These are phyloP conservation scores for Tarenaya hassleriana DNA, from an alignment of 345 rosid species.

Conservation along the genomic window DNA sequence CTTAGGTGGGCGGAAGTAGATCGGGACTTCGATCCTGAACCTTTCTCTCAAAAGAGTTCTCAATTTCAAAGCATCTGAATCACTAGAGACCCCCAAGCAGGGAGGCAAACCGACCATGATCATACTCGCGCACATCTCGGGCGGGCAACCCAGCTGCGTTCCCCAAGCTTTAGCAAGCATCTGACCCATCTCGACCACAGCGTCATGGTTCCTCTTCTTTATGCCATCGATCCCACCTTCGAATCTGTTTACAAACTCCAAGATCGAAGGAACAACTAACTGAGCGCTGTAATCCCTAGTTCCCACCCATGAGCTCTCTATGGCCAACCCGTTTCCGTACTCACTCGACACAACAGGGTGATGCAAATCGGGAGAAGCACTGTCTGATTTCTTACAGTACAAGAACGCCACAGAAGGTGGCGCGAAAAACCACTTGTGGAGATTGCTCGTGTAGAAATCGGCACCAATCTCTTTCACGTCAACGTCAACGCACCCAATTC, in stretches of 20 bases:
- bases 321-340: conserved; percentile 83
- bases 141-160: conserved; percentile 74
- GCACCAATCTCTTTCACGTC: conserved; percentile 89
- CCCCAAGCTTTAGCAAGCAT: conserved; percentile 87
- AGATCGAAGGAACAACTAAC: conserved; percentile 63
- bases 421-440: conserved; percentile 92
- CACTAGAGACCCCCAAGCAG: conserved; percentile 46
- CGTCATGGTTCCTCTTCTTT: conserved; percentile 73
- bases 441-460: conserved; percentile 80
- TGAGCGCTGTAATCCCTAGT: conserved; percentile 91
- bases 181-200: conserved; percentile 71
- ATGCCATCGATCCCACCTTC: conserved; percentile 82
- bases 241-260: conserved; percentile 75
- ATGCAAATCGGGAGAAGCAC: conserved; percentile 44
- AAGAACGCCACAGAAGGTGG: conserved; percentile 90
- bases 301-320: conserved; percentile 91
- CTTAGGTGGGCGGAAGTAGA: conserved; percentile 47
- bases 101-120: conserved; percentile 87
- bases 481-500: conserved; percentile 79
- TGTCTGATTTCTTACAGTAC: conserved; percentile 49
- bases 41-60: conserved; percentile 60
- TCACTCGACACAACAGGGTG: conserved; percentile 92
- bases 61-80: conserved; percentile 45
- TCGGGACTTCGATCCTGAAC: conserved; percentile 69
- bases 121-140: conserved; percentile 81